phyloP scores from a whole-genome alignment of 2,329 filamentous ascomycete species.

The Penicillium sp. region DNA sequence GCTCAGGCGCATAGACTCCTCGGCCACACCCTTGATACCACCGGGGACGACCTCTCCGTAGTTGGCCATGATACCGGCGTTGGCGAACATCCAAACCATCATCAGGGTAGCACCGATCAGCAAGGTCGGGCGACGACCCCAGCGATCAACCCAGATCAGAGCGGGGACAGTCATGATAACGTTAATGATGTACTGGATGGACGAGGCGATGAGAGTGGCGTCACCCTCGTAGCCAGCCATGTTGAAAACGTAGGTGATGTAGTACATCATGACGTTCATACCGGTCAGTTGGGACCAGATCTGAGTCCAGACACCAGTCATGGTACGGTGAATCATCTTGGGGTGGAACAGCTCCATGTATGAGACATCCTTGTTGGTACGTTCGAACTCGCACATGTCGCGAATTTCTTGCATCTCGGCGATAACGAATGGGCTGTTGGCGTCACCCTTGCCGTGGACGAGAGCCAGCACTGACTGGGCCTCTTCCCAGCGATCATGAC shows the following conservation, averaged over 20 bases:
- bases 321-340: conserved; percentile 71
- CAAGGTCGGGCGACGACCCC: conserved; percentile 71
- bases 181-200: conserved; percentile 78
- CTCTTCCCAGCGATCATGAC: conserved; percentile 62
- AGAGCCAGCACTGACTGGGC: conserved; percentile 52
- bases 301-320: conserved; percentile 72
- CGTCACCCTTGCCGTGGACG: conserved; percentile 67
- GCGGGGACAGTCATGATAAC: conserved; percentile 77
- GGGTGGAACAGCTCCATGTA: conserved; percentile 74
- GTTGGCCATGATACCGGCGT: conserved; percentile 43
- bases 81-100: conserved; percentile 50
- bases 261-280: conserved; percentile 77
- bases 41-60: conserved; percentile 45
- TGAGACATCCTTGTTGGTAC: conserved; percentile 66
- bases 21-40: conserved; percentile 34
- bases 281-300: conserved; percentile 76
- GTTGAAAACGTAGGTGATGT: conserved; percentile 69
- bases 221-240: conserved; percentile 69
- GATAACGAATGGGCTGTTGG: conserved; percentile 64
- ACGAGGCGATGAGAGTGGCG: conserved; percentile 64
- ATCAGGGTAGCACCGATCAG: conserved; percentile 68
- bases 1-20: conserved; percentile 41
- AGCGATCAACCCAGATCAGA: conserved; percentile 72
- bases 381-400: conserved; percentile 73
- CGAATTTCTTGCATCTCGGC: conserved; percentile 73